A percentile compares a stretch with the other conserved stretches of the same genome.
Conservation (phyloP, 208 protist species). For the Trypanosoma rangeli region DNA sequence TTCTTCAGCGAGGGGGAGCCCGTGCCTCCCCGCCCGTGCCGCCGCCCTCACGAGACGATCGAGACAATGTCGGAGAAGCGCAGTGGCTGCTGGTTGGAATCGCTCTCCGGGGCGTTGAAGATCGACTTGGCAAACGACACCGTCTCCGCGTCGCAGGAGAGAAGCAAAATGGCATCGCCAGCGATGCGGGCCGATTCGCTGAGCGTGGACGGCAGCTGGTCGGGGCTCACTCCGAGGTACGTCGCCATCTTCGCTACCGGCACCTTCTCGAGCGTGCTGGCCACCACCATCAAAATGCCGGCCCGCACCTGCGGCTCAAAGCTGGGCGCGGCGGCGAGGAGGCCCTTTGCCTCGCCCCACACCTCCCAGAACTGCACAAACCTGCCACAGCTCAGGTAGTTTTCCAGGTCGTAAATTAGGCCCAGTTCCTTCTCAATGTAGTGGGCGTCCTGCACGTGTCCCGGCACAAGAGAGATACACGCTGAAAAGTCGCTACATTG, state of each 20-base stretch:
- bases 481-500: slow-evolving; percentile 84
- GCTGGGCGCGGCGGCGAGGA: slow-evolving; percentile 71
- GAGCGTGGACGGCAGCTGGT: slow-evolving; percentile 51
- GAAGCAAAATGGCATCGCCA: slow-evolving; percentile 46
- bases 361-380: slow-evolving; percentile 82
- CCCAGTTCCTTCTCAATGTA: slow-evolving; percentile 78
- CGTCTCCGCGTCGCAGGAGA: slow-evolving; percentile 35
- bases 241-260: slow-evolving; percentile 40
- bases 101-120: slow-evolving; percentile 75
- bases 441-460: slow-evolving; percentile 75
- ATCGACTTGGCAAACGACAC: slow-evolving; percentile 63
- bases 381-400: slow-evolving; percentile 78
- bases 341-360: slow-evolving; percentile 63
- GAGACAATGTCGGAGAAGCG: slow-evolving; percentile 61
- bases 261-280: slow-evolving; percentile 67
- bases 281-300: slow-evolving; percentile 75
- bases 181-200: slow-evolving; percentile 58
- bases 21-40: too few species aligned
- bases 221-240: slow-evolving; percentile 56
- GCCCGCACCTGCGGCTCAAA: slow-evolving; percentile 78
- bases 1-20: slow-evolving; percentile 8
- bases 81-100: slow-evolving; percentile 55
- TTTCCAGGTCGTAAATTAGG: slow-evolving; percentile 88
- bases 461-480: slow-evolving; percentile 83
- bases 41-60: slow-evolving; percentile 32